Base-by-base conservation (phyloP, 257 asterid species). In the Nemophila menziesii region DNA sequence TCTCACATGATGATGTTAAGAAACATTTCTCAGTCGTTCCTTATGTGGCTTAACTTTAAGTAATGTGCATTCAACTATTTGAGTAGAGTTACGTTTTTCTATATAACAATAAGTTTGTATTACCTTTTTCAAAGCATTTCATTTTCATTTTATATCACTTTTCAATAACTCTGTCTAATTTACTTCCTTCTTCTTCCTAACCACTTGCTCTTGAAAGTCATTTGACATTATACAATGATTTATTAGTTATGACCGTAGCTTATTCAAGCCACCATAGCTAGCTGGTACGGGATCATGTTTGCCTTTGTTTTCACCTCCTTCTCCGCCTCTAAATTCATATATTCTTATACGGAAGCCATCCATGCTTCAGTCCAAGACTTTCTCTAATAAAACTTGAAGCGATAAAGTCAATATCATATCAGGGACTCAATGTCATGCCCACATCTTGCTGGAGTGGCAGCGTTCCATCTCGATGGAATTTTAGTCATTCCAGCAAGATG, bases 141-240 rank as follows among this genome's bases (percentile, higher is more conserved):
- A n/a, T n/a, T n/a, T n/a, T n/a, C n/a, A n/a, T n/a, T n/a, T n/a
- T n/a, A n/a, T n/a, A n/a, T n/a, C n/a, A n/a, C n/a, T n/a, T n/a
- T n/a, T n/a, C n/a, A n/a, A n/a, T n/a, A n/a, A n/a, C n/a, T n/a
- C n/a, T n/a, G n/a, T n/a, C n/a, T n/a, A n/a, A n/a, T n/a, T n/a
- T n/a, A n/a, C n/a, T n/a, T n/a, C n/a, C n/a, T n/a, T n/a, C n/a
- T n/a, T n/a, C n/a, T n/a, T n/a, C n/a, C n/a, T n/a, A n/a, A n/a
- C n/a, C n/a, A n/a, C n/a, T n/a, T n/a, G n/a, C n/a, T n/a, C n/a
- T n/a, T n/a, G 73, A 75, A 16, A 56, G 68, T 11, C 36, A 61
- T 9, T 73, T 72, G 37, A 75, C 75, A 43, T 82, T 82, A 56
- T 78, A 75, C 48, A 82, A 78, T 92, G 86, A 82, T 36, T 48